Percentiles rank a stretch among this genome's conserved stretches.
These are phyloP conservation scores for Skeletonema grethae DNA, from an alignment of 108 stramenopile genomes.

Conservation along the genomic window DNA sequence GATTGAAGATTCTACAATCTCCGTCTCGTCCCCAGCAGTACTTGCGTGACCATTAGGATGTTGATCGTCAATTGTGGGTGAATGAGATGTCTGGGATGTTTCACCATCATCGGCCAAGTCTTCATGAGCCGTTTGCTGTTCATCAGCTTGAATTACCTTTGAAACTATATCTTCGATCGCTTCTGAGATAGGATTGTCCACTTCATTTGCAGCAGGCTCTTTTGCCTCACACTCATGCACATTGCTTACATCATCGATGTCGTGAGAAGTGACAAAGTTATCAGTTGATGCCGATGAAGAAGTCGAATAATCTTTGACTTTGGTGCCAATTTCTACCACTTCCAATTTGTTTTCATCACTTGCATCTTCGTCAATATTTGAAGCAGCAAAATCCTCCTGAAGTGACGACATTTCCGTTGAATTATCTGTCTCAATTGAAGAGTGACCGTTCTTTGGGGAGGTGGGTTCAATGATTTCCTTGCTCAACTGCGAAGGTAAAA, in stretches of 20 bases:
- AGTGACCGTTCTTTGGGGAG: neutral
- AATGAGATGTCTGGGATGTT: neutral
- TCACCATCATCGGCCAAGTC: slow-evolving; percentile 1
- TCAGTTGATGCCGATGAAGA: slow-evolving; percentile 33
- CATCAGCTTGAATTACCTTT: slow-evolving; percentile 8
- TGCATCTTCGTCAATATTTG: neutral
- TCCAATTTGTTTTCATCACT: neutral
- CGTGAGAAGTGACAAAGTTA: slow-evolving; percentile 4
- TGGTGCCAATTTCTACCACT: neutral
- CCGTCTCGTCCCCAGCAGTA: neutral
- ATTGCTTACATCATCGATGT: neutral
- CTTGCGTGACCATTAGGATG: neutral
- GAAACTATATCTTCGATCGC: slow-evolving; percentile 17
- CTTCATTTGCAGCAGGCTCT: slow-evolving; percentile 10
- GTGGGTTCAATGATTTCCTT: slow-evolving; percentile 8
- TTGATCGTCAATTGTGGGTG: neutral
- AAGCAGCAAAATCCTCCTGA: neutral
- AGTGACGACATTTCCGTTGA: neutral
- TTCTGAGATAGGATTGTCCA: neutral
- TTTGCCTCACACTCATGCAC: neutral
- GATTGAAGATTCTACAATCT: neutral
- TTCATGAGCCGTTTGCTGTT: slow-evolving; percentile 14
- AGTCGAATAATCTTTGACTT: slow-evolving; percentile 21
- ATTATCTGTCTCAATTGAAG: neutral
- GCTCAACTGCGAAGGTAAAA: slow-evolving; percentile 3